A percentile compares a stretch with the other conserved stretches of the same genome.
Evolutionary conservation across 2,329 filamentous ascomycete species (phyloP).

Genomic region (Septoria petroselini): DNA sequence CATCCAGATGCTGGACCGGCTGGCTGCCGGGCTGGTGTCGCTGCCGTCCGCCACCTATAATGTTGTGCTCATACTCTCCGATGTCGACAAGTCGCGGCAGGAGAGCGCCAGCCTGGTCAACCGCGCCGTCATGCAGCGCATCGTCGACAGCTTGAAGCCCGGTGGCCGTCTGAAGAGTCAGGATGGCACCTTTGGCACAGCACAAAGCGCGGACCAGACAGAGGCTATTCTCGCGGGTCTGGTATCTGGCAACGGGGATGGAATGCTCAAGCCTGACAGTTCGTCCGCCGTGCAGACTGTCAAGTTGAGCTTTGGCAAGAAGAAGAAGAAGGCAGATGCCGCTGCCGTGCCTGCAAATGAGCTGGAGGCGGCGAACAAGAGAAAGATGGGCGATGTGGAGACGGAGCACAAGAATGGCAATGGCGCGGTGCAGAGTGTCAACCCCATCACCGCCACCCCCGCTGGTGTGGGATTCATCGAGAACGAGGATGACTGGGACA

Average conservation of each 20-base stretch:
- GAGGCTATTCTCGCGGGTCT: constrained; percentile 84
- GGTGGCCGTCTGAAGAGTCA: constrained; percentile 68
- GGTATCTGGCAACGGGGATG: constrained; percentile 56
- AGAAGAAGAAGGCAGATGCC: constrained; percentile 56
- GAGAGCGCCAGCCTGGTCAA: constrained; percentile 65
- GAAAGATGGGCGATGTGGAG: constrained; percentile 34
- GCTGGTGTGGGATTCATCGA: constrained; percentile 67
- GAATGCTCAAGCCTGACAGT: constrained; percentile 62
- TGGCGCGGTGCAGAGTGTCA: constrained; percentile 36
- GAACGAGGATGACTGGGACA: constrained; percentile 58
- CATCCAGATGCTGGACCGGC: constrained; percentile 95
- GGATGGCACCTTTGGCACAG: constrained; percentile 57
- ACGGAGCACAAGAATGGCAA: constrained; percentile 40
- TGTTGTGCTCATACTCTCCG: constrained; percentile 76
- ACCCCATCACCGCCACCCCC: constrained; percentile 42
- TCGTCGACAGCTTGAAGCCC: constrained; percentile 68
- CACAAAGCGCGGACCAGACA: constrained; percentile 54
- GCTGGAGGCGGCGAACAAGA: constrained; percentile 37
- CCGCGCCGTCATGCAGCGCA: constrained; percentile 63
- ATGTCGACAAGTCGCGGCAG: constrained; percentile 63
- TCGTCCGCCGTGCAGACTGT: constrained; percentile 35
- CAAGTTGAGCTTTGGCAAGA: constrained; percentile 57
- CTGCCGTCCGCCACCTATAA: constrained; percentile 79
- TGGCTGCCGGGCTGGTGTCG: constrained; percentile 74
- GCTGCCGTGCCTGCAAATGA: constrained; percentile 39